phyloP scores from a whole-genome alignment of 371 early-diverging fungal genomes.

The Mortierella sp. region DNA sequence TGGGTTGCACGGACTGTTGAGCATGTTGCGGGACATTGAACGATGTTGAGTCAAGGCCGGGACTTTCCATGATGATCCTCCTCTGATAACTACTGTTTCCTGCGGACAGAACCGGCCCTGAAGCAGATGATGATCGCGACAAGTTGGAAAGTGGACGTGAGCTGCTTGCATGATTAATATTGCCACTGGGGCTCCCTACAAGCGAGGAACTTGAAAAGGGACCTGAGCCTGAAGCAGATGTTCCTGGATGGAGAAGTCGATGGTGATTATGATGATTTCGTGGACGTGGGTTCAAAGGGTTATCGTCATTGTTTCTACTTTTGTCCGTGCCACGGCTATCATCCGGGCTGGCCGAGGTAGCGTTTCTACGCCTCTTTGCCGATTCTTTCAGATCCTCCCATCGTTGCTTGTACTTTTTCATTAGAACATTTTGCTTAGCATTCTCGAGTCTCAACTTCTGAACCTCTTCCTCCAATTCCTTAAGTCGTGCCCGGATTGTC shows the following conservation, averaged over 20 bases:
- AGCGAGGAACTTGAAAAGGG: constrained; percentile 26
- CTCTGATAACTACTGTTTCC: constrained; percentile 37
- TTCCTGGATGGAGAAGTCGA: constrained; percentile 1
- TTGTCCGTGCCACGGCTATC: constrained; percentile 1
- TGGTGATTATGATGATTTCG: neutral
- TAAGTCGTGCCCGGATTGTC: constrained; percentile 45
- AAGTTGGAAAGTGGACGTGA: constrained; percentile 14
- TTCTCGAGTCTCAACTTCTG: constrained; percentile 59
- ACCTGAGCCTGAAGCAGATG: neutral
- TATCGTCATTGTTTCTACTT: neutral
- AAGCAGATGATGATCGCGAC: constrained; percentile 26
- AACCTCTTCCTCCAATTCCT: constrained; percentile 71
- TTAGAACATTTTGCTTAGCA: constrained; percentile 63
- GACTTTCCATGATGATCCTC: constrained; percentile 37
- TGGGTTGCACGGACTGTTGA: no score
- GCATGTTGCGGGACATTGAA: constrained; percentile 20
- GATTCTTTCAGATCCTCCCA: constrained; percentile 93
- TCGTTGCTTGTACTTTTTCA: constrained; percentile 83
- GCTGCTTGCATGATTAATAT: neutral
- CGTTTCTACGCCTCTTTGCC: constrained; percentile 72
- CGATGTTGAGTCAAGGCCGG: constrained; percentile 22
- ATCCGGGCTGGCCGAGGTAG: constrained; percentile 7
- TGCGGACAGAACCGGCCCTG: constrained; percentile 23
- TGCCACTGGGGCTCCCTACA: neutral
- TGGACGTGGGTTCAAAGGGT: neutral